A percentile compares a stretch with the other conserved stretches of the same genome.
phyloP scores from a whole-genome alignment of 2,329 filamentous ascomycete genomes.

The Penicillium sp. region DNA sequence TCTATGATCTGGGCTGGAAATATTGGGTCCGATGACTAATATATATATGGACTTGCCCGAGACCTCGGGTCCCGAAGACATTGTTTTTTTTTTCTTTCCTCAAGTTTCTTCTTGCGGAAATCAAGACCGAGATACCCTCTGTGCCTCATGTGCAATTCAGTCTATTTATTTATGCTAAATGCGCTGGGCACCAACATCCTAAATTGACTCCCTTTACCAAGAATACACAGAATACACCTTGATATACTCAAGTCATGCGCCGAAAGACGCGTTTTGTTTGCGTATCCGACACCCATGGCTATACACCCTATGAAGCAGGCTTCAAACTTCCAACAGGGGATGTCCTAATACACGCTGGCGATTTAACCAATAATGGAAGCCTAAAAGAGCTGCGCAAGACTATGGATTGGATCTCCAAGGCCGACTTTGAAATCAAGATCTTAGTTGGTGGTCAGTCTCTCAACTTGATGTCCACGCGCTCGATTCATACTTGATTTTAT shows the following conservation, averaged over 20 bases:
- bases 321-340: constrained; percentile 56
- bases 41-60: background rate
- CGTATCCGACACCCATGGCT: constrained; percentile 59
- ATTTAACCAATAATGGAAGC: constrained; percentile 58
- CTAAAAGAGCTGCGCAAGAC: constrained; percentile 52
- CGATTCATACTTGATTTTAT: background rate
- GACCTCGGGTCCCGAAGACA: background rate
- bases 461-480: background rate
- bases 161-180: constrained; percentile 8
- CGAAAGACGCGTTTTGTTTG: constrained; percentile 56
- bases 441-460: constrained; percentile 51
- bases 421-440: constrained; percentile 56
- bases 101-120: background rate
- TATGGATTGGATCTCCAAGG: constrained; percentile 53
- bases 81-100: constrained; percentile 9
- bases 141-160: constrained; percentile 1
- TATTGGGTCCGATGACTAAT: constrained; percentile 29
- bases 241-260: constrained; percentile 21
- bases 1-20: constrained; percentile 12
- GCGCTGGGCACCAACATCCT: background rate
- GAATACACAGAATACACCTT: background rate
- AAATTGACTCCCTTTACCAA: constrained; percentile 1
- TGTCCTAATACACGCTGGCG: constrained; percentile 59
- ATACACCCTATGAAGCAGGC: constrained; percentile 48
- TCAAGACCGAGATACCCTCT: background rate